These are phyloP conservation scores for Solidago caesia DNA, from an alignment of 129 eudicot genomes.

Conservation along the genomic window DNA sequence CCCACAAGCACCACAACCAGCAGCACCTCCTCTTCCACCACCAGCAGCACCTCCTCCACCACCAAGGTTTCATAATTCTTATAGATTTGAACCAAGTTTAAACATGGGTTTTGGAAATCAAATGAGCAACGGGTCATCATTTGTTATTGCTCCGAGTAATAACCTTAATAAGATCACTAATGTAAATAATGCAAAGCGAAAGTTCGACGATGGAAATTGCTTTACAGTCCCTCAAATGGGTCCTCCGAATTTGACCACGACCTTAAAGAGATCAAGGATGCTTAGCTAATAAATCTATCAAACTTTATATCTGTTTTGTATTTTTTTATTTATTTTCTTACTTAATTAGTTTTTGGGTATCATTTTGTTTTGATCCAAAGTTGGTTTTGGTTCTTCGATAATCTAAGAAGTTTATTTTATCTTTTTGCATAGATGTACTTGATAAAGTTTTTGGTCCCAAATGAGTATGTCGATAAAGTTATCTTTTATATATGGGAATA, in stretches of 20 bases:
- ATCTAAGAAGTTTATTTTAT: too few species aligned
- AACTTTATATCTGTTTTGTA: background rate
- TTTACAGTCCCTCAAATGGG: constrained; percentile 66
- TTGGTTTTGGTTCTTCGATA: background rate
- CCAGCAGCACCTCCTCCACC: background rate
- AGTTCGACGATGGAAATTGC: constrained; percentile 36
- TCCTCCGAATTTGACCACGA: constrained; percentile 13
- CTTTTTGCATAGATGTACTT: background rate
- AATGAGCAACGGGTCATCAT: constrained; percentile 25
- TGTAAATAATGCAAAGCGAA: constrained; percentile 33
- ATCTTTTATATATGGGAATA: too few species aligned
- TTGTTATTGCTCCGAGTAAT: constrained; percentile 17
- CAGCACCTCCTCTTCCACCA: constrained; percentile 8
- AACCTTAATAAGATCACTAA: constrained; percentile 23
- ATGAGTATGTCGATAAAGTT: too few species aligned
- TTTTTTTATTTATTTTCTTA: background rate
- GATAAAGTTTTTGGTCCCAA: background rate
- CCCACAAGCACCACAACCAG: constrained; percentile 62
- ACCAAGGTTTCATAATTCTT: constrained; percentile 8
- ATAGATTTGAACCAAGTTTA: background rate
- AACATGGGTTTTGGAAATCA: constrained; percentile 29
- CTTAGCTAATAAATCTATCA: constrained; percentile 26
- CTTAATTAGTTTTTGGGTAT: background rate
- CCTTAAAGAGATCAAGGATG: constrained; percentile 41
- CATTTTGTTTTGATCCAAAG: constrained; percentile 12